Base-by-base conservation (phyloP, 2,329 filamentous ascomycete genomes). In the Xylariaceae sp. region DNA sequence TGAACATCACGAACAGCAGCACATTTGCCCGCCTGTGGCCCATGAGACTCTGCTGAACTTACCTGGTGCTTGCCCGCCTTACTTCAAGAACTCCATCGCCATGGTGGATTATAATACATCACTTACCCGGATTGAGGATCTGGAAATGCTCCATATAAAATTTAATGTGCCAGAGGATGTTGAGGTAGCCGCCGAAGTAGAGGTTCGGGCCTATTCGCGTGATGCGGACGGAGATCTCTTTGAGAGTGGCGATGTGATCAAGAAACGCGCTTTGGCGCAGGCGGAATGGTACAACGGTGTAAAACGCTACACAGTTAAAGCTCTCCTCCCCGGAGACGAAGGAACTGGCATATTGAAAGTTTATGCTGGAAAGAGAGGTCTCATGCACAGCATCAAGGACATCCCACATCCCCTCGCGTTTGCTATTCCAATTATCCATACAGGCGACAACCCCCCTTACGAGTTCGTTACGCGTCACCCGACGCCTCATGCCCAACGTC, bases 371-470 rank as follows among this genome's bases (percentile, higher is more conserved):
- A 94, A 92, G 70, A 85, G 92, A 58, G 95, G 95, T 0, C 78
- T 99, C 51, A 97, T 97, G 92, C 94, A 97, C 73, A 95, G 89
- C 59, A 92, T 94, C 76, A 94, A 94, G 70, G 89, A 96, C 68
- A 96, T 96, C 51, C 92, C 94, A 7, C 92, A 99, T 67, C 86
- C 92, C 2, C 75, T 99, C 50, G 92, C 92, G 0, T 86, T 97
- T 60, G 85, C 91, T 3, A 74, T 99, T n/a, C 92, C 94, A 0
- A 85, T 99, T 48, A 81, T 90, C 36, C 94, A 99, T 71, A 87
- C 84, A 0, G 94, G 94, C 55, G 88, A 92, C 63, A 99, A 99
- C 67, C 94, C 94, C 2, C 83, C 89, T 0, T 99, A 96, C 70
- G 90, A 96, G 55, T 99, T 97, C 71, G 80, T 96, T 43, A 87